Evolutionary conservation across 768 basidiomycete genomes (phyloP), one percentile per base, ranked within the genome.

Genomic region (Boletus rufocinnamomeus): DNA sequence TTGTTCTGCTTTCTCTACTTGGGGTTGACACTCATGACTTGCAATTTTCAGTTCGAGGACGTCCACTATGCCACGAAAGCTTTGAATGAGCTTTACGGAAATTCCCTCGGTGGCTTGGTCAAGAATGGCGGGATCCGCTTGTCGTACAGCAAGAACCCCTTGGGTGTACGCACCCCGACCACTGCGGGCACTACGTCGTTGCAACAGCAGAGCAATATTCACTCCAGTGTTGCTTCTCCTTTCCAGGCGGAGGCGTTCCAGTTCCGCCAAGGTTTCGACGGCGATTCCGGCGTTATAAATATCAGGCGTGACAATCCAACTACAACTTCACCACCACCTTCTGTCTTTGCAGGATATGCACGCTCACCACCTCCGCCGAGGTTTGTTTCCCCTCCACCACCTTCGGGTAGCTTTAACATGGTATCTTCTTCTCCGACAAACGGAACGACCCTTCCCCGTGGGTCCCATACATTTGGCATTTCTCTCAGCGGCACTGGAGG

Each of bases 111-210:
- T 59, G 95, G 96, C 9, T 77, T 95, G 28, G 90, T 99, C 71
- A 98, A 97, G 76, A 92, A 93, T 59, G 90, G 88, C 43, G 92
- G 93, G n/a, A 98, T 99, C 60, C 87, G 97, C 41, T 76, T 99
- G 54, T 97, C 95, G 8, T 99, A 96, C 75, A 96, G 94, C 76
- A 98, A 97, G 83, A 97, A 98, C 72, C 95, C 95, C 8, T 82
- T 98, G n/a, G 95, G 95, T 47, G 89, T 93, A 51, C 87, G 91
- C 49, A 91, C 89, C 9, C 87, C 90, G 13, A 89, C 87, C 16
- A 86, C 84, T 65, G 79, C 81, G 32, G 59, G 66, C 27, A 54
- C 63, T 17, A 47, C 72, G 40, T 61, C 65, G 27, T 65, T 60
- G 43, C 72, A 74, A 52, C 71, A 68, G n/a, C 70, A 72, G 35